phyloP scores from a whole-genome alignment of 305 asterid species.

The Fraxinus angustifolia region DNA sequence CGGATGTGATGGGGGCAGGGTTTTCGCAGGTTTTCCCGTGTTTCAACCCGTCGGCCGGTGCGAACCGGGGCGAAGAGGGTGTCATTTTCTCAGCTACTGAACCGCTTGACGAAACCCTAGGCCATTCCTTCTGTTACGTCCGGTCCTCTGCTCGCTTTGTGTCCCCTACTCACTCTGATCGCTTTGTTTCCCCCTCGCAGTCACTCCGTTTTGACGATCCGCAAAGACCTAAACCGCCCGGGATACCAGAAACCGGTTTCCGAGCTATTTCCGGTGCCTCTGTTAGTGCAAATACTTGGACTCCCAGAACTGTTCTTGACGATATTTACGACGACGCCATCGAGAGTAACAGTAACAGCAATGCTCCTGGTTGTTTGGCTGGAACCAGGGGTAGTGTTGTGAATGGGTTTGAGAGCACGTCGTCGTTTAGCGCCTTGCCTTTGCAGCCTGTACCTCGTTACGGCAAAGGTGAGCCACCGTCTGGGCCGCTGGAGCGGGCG shows the following conservation, averaged over 20 bases:
- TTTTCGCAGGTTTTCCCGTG: conserved; percentile 87
- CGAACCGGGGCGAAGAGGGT: conserved; percentile 69
- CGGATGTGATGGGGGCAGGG: conserved; percentile 98
- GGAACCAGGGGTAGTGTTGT: conserved; percentile 50
- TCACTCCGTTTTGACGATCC: conserved; percentile 90
- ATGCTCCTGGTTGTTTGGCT: conserved; percentile 44
- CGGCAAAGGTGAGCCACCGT: conserved; percentile 46
- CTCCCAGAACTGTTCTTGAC: conserved; percentile 78
- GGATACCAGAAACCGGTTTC: conserved; percentile 65
- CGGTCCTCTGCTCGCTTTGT: conserved; percentile 86
- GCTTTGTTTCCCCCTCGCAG: conserved; percentile 84
- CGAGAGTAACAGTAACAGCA: conserved; percentile 25
- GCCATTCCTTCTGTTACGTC: conserved; percentile 97
- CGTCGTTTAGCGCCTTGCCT: conserved; percentile 85
- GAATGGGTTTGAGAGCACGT: conserved; percentile 77
- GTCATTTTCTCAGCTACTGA: conserved; percentile 48
- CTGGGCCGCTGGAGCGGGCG: conserved; percentile 71
- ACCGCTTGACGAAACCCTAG: conserved; percentile 91
- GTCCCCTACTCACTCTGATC: conserved; percentile 90
- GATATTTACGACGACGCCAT: conserved; percentile 49
- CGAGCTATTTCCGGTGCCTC: conserved; percentile 94
- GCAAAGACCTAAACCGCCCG: conserved; percentile 41
- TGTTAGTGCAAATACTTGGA: conserved; percentile 78
- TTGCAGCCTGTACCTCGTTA: conserved; percentile 89
- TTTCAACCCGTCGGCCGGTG: conserved; percentile 68